Evolutionary conservation across 2,329 filamentous ascomycete genomes (phyloP).

Genomic region (Talaromyces sp.): DNA sequence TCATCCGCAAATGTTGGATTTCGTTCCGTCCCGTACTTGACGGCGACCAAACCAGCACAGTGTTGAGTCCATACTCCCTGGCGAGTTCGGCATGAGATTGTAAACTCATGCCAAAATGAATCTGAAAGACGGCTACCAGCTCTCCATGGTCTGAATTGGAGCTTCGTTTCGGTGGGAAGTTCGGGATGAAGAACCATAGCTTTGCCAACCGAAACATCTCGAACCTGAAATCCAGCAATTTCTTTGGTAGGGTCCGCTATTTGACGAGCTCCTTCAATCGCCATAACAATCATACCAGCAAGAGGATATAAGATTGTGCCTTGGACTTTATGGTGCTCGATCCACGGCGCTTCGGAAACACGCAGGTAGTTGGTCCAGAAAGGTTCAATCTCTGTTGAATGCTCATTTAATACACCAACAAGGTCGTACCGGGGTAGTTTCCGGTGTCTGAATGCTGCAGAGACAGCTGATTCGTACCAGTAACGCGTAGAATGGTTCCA

Average conservation of each 20-base stretch:
- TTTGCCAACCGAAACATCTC: background rate
- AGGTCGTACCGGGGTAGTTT: background rate
- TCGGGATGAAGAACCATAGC: background rate
- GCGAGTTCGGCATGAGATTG: background rate
- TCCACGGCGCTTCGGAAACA: background rate
- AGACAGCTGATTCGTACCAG: background rate
- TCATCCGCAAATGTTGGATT: background rate
- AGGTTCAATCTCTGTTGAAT: background rate
- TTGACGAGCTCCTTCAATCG: background rate
- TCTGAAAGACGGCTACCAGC: background rate
- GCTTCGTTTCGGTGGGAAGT: background rate
- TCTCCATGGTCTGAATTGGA: background rate
- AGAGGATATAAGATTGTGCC: background rate
- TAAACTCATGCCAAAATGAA: background rate
- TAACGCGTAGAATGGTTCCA: background rate
- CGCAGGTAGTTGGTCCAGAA: background rate
- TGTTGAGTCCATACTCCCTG: background rate
- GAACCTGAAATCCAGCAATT: background rate
- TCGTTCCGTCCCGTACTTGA: background rate
- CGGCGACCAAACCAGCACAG: background rate
- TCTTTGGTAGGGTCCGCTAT: background rate
- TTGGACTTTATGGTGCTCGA: background rate
- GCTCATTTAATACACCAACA: background rate
- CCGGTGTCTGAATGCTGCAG: background rate
- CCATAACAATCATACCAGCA: background rate